These are phyloP conservation scores for Apophysomyces elegans DNA, from an alignment of 371 early-diverging fungal genomes.

Conservation along the genomic window DNA sequence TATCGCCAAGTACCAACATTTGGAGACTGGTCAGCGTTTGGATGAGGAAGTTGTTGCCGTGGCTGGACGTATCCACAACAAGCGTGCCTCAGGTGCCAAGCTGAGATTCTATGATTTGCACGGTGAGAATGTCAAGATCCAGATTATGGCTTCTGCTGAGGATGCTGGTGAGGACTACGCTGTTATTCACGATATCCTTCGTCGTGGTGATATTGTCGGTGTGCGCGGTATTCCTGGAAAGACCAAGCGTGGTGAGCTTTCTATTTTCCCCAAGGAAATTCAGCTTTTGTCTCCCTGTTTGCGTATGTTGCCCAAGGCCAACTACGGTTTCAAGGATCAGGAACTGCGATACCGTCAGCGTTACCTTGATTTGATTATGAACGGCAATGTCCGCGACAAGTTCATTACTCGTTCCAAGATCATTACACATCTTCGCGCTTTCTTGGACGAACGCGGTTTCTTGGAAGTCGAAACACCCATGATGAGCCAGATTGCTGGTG, in stretches of 20 bases:
- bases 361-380: conserved; percentile 99
- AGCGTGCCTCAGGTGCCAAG: conserved; percentile 87
- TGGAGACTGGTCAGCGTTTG: conserved; percentile 76
- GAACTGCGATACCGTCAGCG: conserved; percentile 98
- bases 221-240: conserved; percentile 93
- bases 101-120: conserved; percentile 97
- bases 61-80: conserved; percentile 91
- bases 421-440: conserved; percentile 94
- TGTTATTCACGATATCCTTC: conserved; percentile 79
- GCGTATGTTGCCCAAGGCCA: conserved; percentile 95
- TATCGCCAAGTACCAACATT: conserved; percentile 77
- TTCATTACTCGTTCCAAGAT: conserved; percentile 93
- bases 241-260: conserved; percentile 96
- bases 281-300: conserved; percentile 95
- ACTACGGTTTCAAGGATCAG: conserved; percentile 96
- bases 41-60: conserved; percentile 76
- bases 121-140: conserved; percentile 92
- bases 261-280: conserved; percentile 92
- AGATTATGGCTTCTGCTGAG: conserved; percentile 90
- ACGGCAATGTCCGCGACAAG: conserved; percentile 92
- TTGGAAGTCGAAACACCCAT: conserved; percentile 99
- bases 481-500: conserved; percentile 99
- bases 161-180: conserved; percentile 83
- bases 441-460: conserved; percentile 94
- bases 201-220: conserved; percentile 99